Percentiles rank a stretch among this genome's conserved stretches.
phyloP scores from a whole-genome alignment of 2,329 filamentous ascomycete genomes.

The Colletotrichum eleusines region DNA sequence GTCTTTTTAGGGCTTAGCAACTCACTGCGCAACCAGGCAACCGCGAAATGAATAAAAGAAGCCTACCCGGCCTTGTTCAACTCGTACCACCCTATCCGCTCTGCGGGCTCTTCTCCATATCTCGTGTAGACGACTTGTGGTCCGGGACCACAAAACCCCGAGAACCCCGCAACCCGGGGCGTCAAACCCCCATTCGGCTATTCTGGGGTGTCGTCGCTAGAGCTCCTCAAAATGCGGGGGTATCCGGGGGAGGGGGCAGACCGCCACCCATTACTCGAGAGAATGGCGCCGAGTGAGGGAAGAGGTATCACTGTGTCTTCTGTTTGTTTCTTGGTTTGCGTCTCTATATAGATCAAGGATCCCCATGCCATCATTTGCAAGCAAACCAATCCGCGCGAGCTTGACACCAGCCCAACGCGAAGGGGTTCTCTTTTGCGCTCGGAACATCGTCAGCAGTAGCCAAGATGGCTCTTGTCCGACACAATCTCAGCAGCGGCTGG shows the following conservation, averaged over 20 bases:
- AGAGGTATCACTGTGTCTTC: slow-evolving; percentile 9
- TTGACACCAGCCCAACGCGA: not conserved
- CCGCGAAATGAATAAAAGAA: not conserved
- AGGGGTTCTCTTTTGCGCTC: too few relatives aligned
- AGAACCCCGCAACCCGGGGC: not conserved
- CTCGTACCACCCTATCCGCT: not conserved
- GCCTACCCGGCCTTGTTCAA: not conserved
- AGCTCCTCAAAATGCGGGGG: slow-evolving; percentile 38
- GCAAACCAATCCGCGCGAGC: not conserved
- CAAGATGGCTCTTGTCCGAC: slow-evolving; percentile 8
- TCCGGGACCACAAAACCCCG: slow-evolving; percentile 19
- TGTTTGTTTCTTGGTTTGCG: not conserved
- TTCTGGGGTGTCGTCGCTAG: not conserved
- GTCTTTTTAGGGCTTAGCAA: not conserved
- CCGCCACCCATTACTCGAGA: not conserved
- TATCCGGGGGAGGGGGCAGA: not conserved
- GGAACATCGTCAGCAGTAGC: not conserved
- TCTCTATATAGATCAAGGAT: not conserved
- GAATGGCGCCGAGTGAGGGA: slow-evolving; percentile 5
- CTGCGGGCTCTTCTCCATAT: not conserved
- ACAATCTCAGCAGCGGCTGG: slow-evolving; percentile 45
- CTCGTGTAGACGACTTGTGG: not conserved
- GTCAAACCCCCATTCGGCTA: slow-evolving; percentile 26
- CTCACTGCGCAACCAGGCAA: too few relatives aligned
- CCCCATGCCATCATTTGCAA: too few relatives aligned